Evolutionary conservation across 768 basidiomycete genomes (phyloP).

Genomic region (Cystofilobasidium ferigula): DNA sequence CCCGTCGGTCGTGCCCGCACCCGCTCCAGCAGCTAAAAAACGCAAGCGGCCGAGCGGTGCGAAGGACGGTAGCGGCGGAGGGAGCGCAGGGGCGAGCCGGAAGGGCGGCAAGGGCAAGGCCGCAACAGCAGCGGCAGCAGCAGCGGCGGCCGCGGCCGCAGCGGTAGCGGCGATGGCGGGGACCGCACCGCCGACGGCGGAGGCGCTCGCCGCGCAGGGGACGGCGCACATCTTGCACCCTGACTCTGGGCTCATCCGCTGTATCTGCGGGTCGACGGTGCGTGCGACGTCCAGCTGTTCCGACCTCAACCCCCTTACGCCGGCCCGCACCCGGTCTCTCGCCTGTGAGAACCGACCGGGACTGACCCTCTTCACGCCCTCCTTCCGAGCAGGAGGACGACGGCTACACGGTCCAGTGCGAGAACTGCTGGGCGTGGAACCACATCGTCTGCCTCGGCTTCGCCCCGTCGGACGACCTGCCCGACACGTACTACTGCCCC

Average conservation of each 20-base stretch:
- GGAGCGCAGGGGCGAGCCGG: too few species aligned
- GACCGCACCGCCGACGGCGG: too few species aligned
- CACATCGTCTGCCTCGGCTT: slow-evolving; percentile 59
- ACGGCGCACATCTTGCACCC: slow-evolving; percentile 20
- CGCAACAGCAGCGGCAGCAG: neutral
- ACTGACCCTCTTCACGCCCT: neutral
- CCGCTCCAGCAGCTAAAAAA: too few species aligned
- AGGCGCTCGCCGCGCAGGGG: neutral
- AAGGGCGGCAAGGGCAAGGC: slow-evolving; percentile 19
- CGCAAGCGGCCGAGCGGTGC: slow-evolving; percentile 15
- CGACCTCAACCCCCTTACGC: too few species aligned
- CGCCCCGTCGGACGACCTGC: slow-evolving; percentile 42
- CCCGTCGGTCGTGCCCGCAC: neutral
- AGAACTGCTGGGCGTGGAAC: slow-evolving; percentile 69
- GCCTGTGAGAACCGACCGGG: too few species aligned
- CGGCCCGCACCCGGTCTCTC: too few species aligned
- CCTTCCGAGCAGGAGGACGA: slow-evolving; percentile 49
- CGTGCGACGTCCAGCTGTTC: neutral
- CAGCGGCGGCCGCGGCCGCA: neutral
- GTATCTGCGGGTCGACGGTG: slow-evolving; percentile 53
- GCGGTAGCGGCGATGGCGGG: too few species aligned
- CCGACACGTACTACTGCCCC: slow-evolving; percentile 71
- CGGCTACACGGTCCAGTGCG: slow-evolving; percentile 77
- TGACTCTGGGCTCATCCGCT: slow-evolving; percentile 37
- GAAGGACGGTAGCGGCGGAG: neutral